A percentile compares a stretch with the other conserved stretches of the same genome.
phyloP scores from a whole-genome alignment of 2,329 filamentous ascomycete species.

The Claviceps pusilla region DNA sequence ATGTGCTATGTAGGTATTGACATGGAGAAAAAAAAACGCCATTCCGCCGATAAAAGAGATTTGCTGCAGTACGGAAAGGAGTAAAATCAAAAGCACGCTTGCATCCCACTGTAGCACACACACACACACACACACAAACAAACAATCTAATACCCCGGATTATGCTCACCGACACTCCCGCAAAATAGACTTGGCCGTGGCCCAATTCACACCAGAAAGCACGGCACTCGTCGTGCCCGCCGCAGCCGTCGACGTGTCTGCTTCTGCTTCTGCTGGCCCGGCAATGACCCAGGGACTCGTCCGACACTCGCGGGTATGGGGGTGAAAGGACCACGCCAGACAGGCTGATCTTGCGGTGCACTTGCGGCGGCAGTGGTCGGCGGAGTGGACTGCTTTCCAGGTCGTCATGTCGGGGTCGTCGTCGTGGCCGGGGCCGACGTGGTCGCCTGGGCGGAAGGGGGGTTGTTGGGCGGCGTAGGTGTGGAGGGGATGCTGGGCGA shows the following conservation, averaged over 20 bases:
- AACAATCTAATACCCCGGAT: too few relatives aligned
- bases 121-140: not conserved
- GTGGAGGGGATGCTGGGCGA: constrained; percentile 25
- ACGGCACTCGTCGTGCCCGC: not conserved
- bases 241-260: not conserved
- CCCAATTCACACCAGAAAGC: constrained; percentile 20
- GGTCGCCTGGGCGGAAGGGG: constrained; percentile 25
- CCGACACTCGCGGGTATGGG: constrained; percentile 24
- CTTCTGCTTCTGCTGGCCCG: constrained; percentile 14
- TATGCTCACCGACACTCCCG: not conserved
- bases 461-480: constrained; percentile 16
- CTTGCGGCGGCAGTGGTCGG: constrained; percentile 27
- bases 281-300: constrained; percentile 35
- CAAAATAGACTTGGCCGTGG: constrained; percentile 13
- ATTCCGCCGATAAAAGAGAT: too few relatives aligned
- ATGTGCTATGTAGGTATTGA: too few relatives aligned
- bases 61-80: too few relatives aligned
- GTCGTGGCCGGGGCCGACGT: constrained; percentile 35
- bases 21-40: too few relatives aligned
- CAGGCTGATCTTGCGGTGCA: constrained; percentile 25
- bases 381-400: constrained; percentile 21
- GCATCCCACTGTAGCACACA: not conserved
- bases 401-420: constrained; percentile 17
- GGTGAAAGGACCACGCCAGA: constrained; percentile 37
- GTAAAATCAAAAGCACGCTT: too few relatives aligned